Conservation (phyloP, 805 yeast species). For the Saccharomycopsis fibuligera region DNA sequence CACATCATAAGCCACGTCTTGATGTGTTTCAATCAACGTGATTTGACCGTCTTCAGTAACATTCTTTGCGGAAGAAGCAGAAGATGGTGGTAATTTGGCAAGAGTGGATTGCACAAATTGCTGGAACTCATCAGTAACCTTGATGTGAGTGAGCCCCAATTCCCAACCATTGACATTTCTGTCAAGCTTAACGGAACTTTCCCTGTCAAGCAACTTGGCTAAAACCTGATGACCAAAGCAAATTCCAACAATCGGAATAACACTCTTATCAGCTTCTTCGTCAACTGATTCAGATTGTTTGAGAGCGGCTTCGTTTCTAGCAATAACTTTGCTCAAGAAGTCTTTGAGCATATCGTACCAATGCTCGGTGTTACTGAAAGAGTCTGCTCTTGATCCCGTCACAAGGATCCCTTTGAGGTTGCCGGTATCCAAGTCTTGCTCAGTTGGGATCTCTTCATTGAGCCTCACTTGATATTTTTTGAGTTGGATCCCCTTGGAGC, state of each 20-base stretch:
- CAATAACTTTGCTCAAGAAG: conserved; percentile 27
- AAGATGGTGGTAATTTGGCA: conserved; percentile 1
- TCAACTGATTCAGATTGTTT: no score
- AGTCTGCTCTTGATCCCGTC: conserved; percentile 44
- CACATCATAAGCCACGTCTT: conserved; percentile 44
- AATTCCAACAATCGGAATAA: conserved; percentile 60
- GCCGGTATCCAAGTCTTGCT: conserved; percentile 17
- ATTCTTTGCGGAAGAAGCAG: background rate
- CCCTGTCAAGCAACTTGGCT: conserved; percentile 43
- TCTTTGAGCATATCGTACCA: conserved; percentile 39
- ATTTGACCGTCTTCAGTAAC: background rate
- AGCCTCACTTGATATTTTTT: conserved; percentile 35
- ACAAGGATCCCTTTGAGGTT: conserved; percentile 34
- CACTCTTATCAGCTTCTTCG: no score
- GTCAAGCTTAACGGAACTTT: background rate
- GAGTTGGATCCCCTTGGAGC: conserved; percentile 21
- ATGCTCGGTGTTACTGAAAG: conserved; percentile 32
- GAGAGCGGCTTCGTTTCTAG: conserved; percentile 15
- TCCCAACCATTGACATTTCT: conserved; percentile 69
- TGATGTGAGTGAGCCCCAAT: conserved; percentile 49
- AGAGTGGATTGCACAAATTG: conserved; percentile 27
- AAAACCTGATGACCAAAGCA: conserved; percentile 88
- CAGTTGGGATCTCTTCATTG: conserved; percentile 25
- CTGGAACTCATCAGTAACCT: conserved; percentile 38
- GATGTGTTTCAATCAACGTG: conserved; percentile 46